phyloP scores from a whole-genome alignment of 2,329 filamentous ascomycete genomes.

The Penicillium sp. region DNA sequence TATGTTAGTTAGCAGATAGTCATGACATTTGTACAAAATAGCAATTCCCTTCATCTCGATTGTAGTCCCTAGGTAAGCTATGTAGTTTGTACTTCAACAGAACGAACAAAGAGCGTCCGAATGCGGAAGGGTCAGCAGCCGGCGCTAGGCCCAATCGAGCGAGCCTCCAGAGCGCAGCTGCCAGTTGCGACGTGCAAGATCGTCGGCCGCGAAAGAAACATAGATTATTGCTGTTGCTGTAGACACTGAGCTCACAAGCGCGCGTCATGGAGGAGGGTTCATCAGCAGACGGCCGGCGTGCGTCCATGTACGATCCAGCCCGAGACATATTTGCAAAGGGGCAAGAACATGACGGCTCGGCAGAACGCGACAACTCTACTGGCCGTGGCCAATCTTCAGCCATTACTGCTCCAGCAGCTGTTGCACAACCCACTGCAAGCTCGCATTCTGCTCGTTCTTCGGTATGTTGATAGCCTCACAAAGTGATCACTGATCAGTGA shows the following conservation, averaged over 20 bases:
- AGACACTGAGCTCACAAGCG: constrained; percentile 1
- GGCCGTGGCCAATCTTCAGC: neutral
- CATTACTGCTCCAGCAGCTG: constrained; percentile 2
- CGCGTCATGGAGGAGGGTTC: constrained; percentile 12
- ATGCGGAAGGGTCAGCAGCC: constrained; percentile 9
- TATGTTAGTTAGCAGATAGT: neutral
- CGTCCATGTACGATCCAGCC: constrained; percentile 31
- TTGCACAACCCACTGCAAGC: neutral
- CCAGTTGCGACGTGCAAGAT: neutral
- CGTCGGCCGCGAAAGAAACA: neutral
- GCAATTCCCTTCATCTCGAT: too few relatives aligned
- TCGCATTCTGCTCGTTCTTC: neutral
- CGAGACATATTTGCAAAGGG: constrained; percentile 28
- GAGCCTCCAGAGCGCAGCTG: constrained; percentile 1
- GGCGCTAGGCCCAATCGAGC: constrained; percentile 11
- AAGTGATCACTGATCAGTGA: neutral
- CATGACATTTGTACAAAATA: neutral
- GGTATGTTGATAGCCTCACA: constrained; percentile 3
- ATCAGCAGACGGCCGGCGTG: constrained; percentile 12
- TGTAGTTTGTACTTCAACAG: too few relatives aligned
- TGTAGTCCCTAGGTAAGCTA: too few relatives aligned
- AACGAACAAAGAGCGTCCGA: neutral
- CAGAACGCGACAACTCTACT: constrained; percentile 15
- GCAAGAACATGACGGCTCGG: constrained; percentile 20
- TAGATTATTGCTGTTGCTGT: neutral